phyloP scores from a whole-genome alignment of 2,329 filamentous ascomycete species.

The Sclerotinia subarctica region DNA sequence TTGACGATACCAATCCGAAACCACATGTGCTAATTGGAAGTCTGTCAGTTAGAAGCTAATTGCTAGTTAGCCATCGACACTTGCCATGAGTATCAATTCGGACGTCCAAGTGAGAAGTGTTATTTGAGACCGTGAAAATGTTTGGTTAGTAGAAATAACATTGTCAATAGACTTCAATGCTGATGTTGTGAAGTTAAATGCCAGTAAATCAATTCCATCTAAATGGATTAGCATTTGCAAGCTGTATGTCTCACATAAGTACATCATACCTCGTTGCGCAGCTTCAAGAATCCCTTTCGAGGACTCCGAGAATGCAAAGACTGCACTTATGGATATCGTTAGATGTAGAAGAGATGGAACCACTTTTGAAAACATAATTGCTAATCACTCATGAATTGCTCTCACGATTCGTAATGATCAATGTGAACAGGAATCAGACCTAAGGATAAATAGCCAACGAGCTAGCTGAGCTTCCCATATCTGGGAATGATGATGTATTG shows the following conservation, averaged over 20 bases:
- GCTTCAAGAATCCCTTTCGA: background rate
- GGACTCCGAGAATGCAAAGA: background rate
- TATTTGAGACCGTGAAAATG: too few species aligned
- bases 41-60: background rate
- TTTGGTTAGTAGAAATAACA: background rate
- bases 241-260: background rate
- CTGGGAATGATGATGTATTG: background rate
- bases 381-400: background rate
- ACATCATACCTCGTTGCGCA: background rate
- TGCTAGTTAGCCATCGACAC: background rate
- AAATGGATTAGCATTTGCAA: background rate
- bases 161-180: background rate
- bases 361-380: background rate
- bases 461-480: background rate
- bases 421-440: background rate
- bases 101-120: background rate
- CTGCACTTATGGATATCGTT: background rate
- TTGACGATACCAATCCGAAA: constrained; percentile 2
- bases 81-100: constrained; percentile 11
- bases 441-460: background rate
- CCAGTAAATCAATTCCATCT: constrained; percentile 5
- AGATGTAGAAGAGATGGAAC: background rate
- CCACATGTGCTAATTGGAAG: background rate
- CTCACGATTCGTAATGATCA: background rate
- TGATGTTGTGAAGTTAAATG: constrained; percentile 6